Percentiles rank a stretch among this genome's conserved stretches.
phyloP scores from a whole-genome alignment of 495 filamentous ascomycete species.

The Aspergillus wentii region DNA sequence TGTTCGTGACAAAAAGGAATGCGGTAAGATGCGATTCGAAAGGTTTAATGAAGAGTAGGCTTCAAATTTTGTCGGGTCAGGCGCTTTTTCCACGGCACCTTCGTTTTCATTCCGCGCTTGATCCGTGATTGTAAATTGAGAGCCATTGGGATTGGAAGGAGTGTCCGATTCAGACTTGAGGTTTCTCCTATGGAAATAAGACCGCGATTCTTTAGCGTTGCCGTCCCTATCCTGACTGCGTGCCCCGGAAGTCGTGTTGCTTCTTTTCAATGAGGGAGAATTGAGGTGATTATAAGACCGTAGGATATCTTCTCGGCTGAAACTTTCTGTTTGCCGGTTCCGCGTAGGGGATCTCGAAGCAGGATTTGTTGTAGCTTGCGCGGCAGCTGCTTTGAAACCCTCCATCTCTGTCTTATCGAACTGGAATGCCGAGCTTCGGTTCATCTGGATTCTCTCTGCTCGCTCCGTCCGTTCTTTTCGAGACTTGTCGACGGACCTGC shows the following conservation, averaged over 20 bases:
- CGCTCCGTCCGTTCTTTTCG: conserved; percentile 46
- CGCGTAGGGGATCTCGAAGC: conserved; percentile 36
- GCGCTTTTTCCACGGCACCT: conserved; percentile 12
- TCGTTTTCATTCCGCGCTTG: conserved; percentile 8
- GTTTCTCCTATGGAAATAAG: conserved; percentile 19
- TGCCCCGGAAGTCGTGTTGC: conserved; percentile 46
- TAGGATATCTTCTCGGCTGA: conserved; percentile 62
- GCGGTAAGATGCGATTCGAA: conserved; percentile 79
- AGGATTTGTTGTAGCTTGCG: conserved; percentile 27
- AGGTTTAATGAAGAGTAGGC: conserved; percentile 82
- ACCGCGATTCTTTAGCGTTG: conserved; percentile 11
- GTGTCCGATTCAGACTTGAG: conserved; percentile 28
- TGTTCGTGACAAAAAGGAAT: conserved; percentile 68
- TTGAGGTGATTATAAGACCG: conserved; percentile 30
- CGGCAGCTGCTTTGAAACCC: conserved; percentile 56
- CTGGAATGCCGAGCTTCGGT: conserved; percentile 69
- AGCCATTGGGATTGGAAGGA: conserved; percentile 8
- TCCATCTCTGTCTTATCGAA: conserved; percentile 62
- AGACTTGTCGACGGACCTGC: conserved; percentile 43
- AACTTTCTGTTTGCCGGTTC: conserved; percentile 44
- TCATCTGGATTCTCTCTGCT: conserved; percentile 48
- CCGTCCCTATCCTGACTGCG: conserved; percentile 17
- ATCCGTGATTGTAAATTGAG: conserved; percentile 10
- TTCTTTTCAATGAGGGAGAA: conserved; percentile 36
- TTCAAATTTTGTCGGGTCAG: conserved; percentile 61